Percentiles rank a stretch among this genome's conserved stretches.
Evolutionary conservation across 2,329 filamentous ascomycete genomes (phyloP).

Genomic region (Pseudogymnoascus sp.): DNA sequence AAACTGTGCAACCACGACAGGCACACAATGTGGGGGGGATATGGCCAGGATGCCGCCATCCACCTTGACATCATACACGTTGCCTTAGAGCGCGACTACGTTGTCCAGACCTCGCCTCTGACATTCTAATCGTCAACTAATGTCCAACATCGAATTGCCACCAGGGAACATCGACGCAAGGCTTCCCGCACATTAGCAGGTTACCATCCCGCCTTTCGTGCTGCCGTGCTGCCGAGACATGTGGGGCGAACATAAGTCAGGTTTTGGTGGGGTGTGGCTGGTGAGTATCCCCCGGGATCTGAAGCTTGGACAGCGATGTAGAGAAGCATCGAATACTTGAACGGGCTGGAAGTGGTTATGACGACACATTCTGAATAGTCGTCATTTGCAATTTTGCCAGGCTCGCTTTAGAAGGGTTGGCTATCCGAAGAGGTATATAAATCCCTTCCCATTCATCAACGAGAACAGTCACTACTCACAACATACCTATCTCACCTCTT

Average conservation of each 20-base stretch:
- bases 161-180: background rate
- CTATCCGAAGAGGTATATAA: background rate
- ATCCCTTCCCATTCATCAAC: background rate
- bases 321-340: background rate
- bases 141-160: background rate
- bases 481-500: background rate
- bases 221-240: constrained; percentile 2
- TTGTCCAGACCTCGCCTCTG: background rate
- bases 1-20: background rate
- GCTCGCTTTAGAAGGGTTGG: background rate
- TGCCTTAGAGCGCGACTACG: background rate
- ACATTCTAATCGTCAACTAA: background rate
- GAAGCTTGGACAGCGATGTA: constrained; percentile 4
- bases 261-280: background rate
- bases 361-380: background rate
- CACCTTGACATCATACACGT: constrained; percentile 1
- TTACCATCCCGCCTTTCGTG: constrained; percentile 1
- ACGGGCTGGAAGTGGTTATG: background rate
- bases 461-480: background rate
- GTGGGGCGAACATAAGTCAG: background rate
- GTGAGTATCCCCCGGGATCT: background rate
- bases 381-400: background rate
- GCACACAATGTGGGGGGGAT: background rate
- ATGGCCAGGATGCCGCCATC: background rate
- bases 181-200: background rate